Base-by-base conservation (phyloP, 164 flowering plant species). In the Buxus sempervirens region DNA sequence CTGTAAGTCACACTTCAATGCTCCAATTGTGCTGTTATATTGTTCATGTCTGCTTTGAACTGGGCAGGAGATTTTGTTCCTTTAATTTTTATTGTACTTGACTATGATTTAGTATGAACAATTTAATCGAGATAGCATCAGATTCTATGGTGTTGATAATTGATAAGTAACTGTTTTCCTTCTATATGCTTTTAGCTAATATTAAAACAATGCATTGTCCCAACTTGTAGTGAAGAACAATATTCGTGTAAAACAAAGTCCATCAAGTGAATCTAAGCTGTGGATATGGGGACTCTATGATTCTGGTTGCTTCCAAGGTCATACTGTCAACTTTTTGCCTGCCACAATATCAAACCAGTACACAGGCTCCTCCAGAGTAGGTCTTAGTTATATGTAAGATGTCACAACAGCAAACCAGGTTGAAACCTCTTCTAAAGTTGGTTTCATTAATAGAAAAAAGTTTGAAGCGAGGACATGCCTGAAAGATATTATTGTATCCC, bases 1-100 rank as follows among this genome's bases (percentile, higher is more conserved):
- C 90, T 64, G 96, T 93, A 84, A 87, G 91, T 78, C 49, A 62
- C 57, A 3, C 67, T 48, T 1, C 51, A 63, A 32, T 25, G n/a
- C 63, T 53, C 64, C 63, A 26, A 25, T 14, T 57, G 32, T 57
- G 36, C 36, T 58, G 0, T 23, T 45, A 8, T 45, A 0, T 38
- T 18, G 0, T 9, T 13, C 54, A 36, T 38, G 4, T 23, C 41
- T 45, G 21, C 4, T 42, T 67, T 58, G 36, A 9, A 58, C 8
- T n/a, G 53, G 26, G 19, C 53, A 42, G 53, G 41, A 22, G 18
- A 53, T 38, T n/a, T n/a, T 21, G n/a, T 25, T 32, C 5, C 38
- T 32, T 3, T n/a, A n/a, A n/a, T 0, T 45, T 24, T 16, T 0
- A 8, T 25, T 63, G 1, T 49, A 23, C 0, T 45, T 36, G 23